Percentiles rank a stretch among this genome's conserved stretches.
phyloP scores from a whole-genome alignment of 1,284 basidiomycete genomes.

The Ustilago tritici region DNA sequence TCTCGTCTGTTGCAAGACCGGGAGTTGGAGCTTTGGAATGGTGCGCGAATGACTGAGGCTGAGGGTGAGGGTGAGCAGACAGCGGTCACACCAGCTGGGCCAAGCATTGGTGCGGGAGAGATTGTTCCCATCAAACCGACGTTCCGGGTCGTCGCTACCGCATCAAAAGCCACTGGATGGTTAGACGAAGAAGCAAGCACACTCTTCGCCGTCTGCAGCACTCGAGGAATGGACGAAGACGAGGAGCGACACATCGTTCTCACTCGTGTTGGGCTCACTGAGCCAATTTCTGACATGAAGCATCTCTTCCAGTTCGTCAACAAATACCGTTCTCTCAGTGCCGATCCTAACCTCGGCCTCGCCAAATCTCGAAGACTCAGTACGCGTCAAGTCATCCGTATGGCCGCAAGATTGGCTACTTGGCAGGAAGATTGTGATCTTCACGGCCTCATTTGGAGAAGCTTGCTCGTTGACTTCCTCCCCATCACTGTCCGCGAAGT shows the following conservation, averaged over 20 bases:
- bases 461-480: slow-evolving; percentile 69
- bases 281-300: slow-evolving; percentile 44
- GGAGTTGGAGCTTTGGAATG: slow-evolving; percentile 67
- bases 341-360: slow-evolving; percentile 62
- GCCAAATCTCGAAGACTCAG: slow-evolving; percentile 68
- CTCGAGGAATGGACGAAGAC: slow-evolving; percentile 67
- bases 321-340: slow-evolving; percentile 62
- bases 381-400: slow-evolving; percentile 69
- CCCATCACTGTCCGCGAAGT: slow-evolving; percentile 67
- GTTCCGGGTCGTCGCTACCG: slow-evolving; percentile 69
- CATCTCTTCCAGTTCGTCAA: slow-evolving; percentile 63
- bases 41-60: slow-evolving; percentile 54
- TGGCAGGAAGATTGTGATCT: slow-evolving; percentile 66
- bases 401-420: slow-evolving; percentile 63
- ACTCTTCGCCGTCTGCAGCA: slow-evolving; percentile 65
- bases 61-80: background rate
- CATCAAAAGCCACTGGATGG: slow-evolving; percentile 65
- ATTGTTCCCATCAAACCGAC: slow-evolving; percentile 52
- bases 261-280: slow-evolving; percentile 33
- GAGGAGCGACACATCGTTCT: slow-evolving; percentile 66
- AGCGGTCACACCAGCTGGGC: background rate
- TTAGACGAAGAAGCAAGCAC: slow-evolving; percentile 69
- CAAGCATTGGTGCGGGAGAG: slow-evolving; percentile 19
- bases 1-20: slow-evolving; percentile 65
- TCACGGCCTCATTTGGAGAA: slow-evolving; percentile 63